Base-by-base conservation (phyloP, 2,329 filamentous ascomycete genomes). In the Colletotrichum sp. region DNA sequence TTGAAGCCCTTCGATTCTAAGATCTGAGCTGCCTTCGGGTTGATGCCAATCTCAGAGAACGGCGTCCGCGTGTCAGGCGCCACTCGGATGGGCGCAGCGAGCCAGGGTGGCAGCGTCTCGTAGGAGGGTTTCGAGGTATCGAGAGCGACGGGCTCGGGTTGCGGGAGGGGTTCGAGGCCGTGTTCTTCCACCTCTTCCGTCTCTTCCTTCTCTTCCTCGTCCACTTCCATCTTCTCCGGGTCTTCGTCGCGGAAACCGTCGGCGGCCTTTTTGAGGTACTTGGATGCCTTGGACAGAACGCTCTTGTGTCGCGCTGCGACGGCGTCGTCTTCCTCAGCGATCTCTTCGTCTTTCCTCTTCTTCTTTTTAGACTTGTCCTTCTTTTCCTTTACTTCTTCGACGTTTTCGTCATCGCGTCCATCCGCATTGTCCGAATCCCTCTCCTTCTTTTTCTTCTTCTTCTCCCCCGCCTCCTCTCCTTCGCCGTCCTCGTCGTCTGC, bases 131-230 rank as follows among this genome's bases (percentile, higher is more conserved):
- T 89, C 67, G 90, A 89, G 2, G 87, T 86, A 34, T 90, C 85
- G 61, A 92, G 89, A 1, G 89, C 86, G 1, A 92, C 88, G 1
- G 90, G 91, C 36, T 90, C 90, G 14, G 95, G 96, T 79, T 98
- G 96, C 9, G 96, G 96, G 24, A 98, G 87, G 8, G 95, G 96
- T 72, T 94, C 92, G 1, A 99, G 88, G 26, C 95, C 95, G 82
- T 96, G 93, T 4, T 93, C 82, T 80, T 91, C 89, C 14, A 79
- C 79, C 26, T 82, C 78, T 55, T 86, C 83, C 18, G 81, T 79
- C 6, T 80, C 78, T 18, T 61, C 82, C 1, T 66, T 79, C 4
- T 79, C 78, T 18, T 66, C 82, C 1, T 55, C 71, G 24, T 81
- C 80, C 4, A 76, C 78, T 18, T 83, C 82, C 63, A 79, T 79